Evolutionary conservation across 192 early-diverging fungal genomes (phyloP), one percentile per base, ranked within the genome.

Genomic region (Coemansia sp.): DNA sequence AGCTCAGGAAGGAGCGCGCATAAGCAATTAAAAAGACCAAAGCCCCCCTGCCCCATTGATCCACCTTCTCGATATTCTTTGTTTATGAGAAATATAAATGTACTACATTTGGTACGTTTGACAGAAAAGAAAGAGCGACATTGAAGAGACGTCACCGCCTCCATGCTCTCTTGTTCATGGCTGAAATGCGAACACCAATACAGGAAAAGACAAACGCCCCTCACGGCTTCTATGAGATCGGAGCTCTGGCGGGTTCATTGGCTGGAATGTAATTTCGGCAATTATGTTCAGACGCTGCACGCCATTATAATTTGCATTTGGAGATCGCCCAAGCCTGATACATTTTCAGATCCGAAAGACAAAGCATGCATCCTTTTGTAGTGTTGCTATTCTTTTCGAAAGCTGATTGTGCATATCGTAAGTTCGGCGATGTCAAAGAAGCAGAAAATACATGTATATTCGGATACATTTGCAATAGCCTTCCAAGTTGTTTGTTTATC

Each of bases 1-100:
- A 70, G 42, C 63, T 81, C 50, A 73, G 63, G 63, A 81, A 81
- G 79, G 73, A 81, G 73, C 73, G 70, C 43, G 73, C 73, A 45
- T 75, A 73, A 81, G 67, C 17, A 17, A 35, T 19, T 13, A 35
- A 57, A 57, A 57, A 34, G 55, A 57, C 22, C 14, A 7, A 13
- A 22, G 23, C 5, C 49, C 38, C 38, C 48, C 0, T 50, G 22
- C 22, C n/a, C 29, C 49, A 23, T 52, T 25, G 23, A 25, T 13
- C 23, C 9, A 52, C 49, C 14, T 52, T 52, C 49, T 52, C 10
- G 23, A 20, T 3, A 2, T 52, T 52, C 49, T 52, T 52, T 52
- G 49, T 52, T 52, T 52, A 52, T 52, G 49, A 25, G 11, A 52
- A 25, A 52, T 52, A 52, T 52, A 52, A 52, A 52, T 52, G 49